Conservation (phyloP, 352 stramenopile species). For the Phytophthora litchii region DNA sequence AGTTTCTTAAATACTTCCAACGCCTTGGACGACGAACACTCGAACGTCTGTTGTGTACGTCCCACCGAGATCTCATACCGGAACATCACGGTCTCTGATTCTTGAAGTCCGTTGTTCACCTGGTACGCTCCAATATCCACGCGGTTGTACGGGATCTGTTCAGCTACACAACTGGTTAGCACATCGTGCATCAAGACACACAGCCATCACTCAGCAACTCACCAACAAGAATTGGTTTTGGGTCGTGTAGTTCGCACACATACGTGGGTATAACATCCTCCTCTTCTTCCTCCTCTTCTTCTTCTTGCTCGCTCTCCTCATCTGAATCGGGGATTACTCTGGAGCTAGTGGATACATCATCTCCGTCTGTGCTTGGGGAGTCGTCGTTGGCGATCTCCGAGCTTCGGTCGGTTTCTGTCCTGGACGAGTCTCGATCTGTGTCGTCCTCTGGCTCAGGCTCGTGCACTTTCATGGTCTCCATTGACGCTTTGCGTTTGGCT, state of each 20-base stretch:
- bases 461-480: constrained; percentile 32
- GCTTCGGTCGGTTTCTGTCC: constrained; percentile 49
- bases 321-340: constrained; percentile 34
- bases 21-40: constrained; percentile 64
- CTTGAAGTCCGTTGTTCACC: constrained; percentile 14
- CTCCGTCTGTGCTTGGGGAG: constrained; percentile 34
- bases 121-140: constrained; percentile 59
- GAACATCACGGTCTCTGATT: constrained; percentile 36
- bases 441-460: constrained; percentile 34
- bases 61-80: constrained; percentile 76
- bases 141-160: constrained; percentile 67
- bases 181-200: not conserved
- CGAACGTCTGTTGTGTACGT: constrained; percentile 56
- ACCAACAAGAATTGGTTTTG: constrained; percentile 76
- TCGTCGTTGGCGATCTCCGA: constrained; percentile 44
- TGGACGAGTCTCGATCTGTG: constrained; percentile 32
- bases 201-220: not conserved
- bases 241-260: constrained; percentile 78
- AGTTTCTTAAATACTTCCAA: constrained; percentile 67
- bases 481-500: constrained; percentile 42
- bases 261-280: constrained; percentile 60
- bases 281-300: constrained; percentile 33
- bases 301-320: constrained; percentile 27
- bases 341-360: constrained; percentile 33
- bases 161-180: constrained; percentile 38